Evolutionary conservation across 768 basidiomycete species (phyloP), one percentile per base, ranked within the genome.

Genomic region (Kwoniella sp.): DNA sequence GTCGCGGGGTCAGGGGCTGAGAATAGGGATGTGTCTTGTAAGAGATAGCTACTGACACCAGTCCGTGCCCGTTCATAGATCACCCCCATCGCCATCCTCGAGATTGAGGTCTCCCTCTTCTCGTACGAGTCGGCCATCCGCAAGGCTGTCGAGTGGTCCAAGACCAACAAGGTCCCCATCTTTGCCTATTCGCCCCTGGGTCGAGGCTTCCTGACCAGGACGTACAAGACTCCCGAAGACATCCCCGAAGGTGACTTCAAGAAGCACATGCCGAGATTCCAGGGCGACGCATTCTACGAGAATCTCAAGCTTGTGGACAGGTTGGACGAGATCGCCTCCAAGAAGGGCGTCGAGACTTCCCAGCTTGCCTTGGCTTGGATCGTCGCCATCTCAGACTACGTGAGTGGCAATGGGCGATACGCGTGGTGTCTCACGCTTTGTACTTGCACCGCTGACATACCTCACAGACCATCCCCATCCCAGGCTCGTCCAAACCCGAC

Each of bases 61-160:
- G 25, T 6, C 28, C 14, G 29, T 45, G 28, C 6, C 27, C 9
- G 23, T 3, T 37, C 27, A 34, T 37, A 83, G 80, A 75, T 84
- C 9, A 76, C 79, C 38, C 81, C 80, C 1, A 78, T 85, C 51
- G 76, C 80, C 11, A 76, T 80, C 14, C 81, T 83, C 7, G 84
- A 87, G 67, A 83, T 86, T 45, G 86, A 87, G 67, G 73, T 84
- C 34, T 84, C 82, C 60, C 78, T 81, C 2, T 84, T 81, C 78
- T 76, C 79, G 1, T 82, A 82, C 45, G 81, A 81, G 53, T 74
- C 77, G 20, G 77, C 81, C 46, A 78, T 81, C 14, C 78, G 66
- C 40, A 67, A 67, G 5, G 83, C 83, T 10, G 78, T 85, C 52
- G 77, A 76, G 1, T 77, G 81, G 1, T 80, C 81, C 5, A 69